Base-by-base conservation (phyloP, 129 eudicot species). In the Silybum marianum region DNA sequence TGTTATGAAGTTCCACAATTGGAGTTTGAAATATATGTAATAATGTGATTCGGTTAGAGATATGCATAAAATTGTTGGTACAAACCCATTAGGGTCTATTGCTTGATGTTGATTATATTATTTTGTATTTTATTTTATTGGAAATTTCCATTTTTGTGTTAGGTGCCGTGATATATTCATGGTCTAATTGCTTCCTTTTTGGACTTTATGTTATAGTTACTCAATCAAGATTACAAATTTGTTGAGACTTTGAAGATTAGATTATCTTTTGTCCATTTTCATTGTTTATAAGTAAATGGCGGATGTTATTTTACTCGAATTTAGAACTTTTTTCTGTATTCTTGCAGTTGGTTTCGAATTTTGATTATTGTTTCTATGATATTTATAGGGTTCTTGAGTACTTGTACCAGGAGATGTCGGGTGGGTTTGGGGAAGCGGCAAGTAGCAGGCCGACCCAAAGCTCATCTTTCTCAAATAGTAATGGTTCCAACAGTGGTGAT, bases 381-480 rank as follows among this genome's bases (percentile, higher is more conserved):
- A 30, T 77, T 54, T 72, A 39, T 65, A 84, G 86, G 90, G 63
- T 36, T 71, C 51, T 74, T 70, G 63, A 70, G 84, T 67, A 25
- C 83, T 80, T 66, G 70, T 24, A 28, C 72, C 72, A 68, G 79
- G 81, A 82, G 83, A 92, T 92, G 97, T 25, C 88, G 68, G 74
- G 89, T 72, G 94, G 88, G 78, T 86, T 88, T 79, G 91, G 88
- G 91, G 95, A 92, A 82, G 75, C 91, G 26, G 81, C 83, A 58
- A 92, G 85, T 81, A 80, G 84, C 83, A 80, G 84, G 81, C 86
- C 84, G n/a, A 81, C 89, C 81, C 86, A 74, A 72, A 85, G 84
- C 91, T 83, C 92, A 70, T 89, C 89, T 78, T 89, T 30, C 84
- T 38, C 92, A 4, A 79, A 73, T 51, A 87, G 70, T 24, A 84